Base-by-base conservation (phyloP, 257 asterid genomes). In the Linderniella brevidens region DNA sequence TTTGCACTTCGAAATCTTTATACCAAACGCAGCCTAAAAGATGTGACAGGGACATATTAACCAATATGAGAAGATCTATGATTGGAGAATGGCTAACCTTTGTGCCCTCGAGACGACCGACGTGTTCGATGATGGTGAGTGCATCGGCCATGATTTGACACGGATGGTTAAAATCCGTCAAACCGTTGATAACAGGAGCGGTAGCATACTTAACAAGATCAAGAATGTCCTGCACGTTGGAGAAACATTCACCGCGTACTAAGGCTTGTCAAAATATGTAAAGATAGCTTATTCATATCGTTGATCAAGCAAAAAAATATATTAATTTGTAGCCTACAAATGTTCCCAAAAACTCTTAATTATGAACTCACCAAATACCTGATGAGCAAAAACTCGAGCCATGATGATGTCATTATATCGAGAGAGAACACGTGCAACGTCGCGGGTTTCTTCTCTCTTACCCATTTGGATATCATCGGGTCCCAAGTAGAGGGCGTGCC, bases 61-160 rank as follows among this genome's bases (percentile, higher is more conserved):
- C 32, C 6, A 3, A 25, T 25, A 25, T 3, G 6, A 25, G 32
- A 25, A 25, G 32, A 25, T 25, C 32, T 25, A n/a, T 16, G 47
- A 37, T 13, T n/a, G 52, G 32, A 25, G 32, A 2, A 25, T 25
- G 39, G 52, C 64, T 61, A 53, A 79, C 97, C 87, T 87, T 87
- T 39, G 88, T 78, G 35, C 97, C 88, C 72, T 87, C 95, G 53
- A 83, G 66, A 40, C 52, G 85, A 56, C 97, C 97, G 54, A 80
- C 44, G 57, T 87, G 88, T 56, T 87, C 97, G 37, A 87, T 83
- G 13, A 87, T 83, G 3, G 97, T 87, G 59, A 83, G 86, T 32
- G 88, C 97, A 73, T 87, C 97, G 35, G 97, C 97, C 95, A 87
- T 87, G 41, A 87, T 82, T 77, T 87, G 97, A 61, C 87, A 75